These are phyloP conservation scores for Beverwykella pulmonaria DNA, from an alignment of 495 filamentous ascomycete species.

Conservation along the genomic window DNA sequence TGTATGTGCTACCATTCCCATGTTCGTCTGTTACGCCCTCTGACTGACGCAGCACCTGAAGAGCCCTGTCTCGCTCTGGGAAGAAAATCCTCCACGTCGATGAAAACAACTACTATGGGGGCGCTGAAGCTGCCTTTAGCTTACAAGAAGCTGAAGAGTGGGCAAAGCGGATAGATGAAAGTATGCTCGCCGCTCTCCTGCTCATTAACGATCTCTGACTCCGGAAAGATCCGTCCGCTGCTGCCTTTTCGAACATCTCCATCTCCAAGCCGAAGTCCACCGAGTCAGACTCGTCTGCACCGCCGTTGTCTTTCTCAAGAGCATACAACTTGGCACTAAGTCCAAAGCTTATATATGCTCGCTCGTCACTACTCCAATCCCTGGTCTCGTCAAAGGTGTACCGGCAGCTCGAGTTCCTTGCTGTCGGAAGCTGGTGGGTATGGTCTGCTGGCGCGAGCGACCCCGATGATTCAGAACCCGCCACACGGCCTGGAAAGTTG, in stretches of 20 bases:
- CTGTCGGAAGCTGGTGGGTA: slow-evolving; percentile 93
- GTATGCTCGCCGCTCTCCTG: slow-evolving; percentile 39
- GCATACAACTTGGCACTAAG: slow-evolving; percentile 82
- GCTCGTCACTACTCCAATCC: slow-evolving; percentile 70
- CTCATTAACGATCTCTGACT: background rate
- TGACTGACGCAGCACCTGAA: slow-evolving; percentile 71
- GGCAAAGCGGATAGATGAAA: slow-evolving; percentile 57
- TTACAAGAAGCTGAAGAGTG: slow-evolving; percentile 80
- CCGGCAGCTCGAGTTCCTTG: slow-evolving; percentile 86
- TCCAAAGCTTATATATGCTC: slow-evolving; percentile 84
- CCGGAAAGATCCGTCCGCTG: slow-evolving; percentile 11
- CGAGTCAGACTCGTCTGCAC: slow-evolving; percentile 42
- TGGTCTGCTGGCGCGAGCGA: slow-evolving; percentile 42
- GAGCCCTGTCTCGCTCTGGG: slow-evolving; percentile 86
- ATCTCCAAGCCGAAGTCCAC: slow-evolving; percentile 16
- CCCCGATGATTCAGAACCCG: slow-evolving; percentile 3
- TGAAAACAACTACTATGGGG: slow-evolving; percentile 84
- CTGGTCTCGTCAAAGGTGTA: slow-evolving; percentile 88
- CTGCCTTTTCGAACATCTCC: slow-evolving; percentile 30
- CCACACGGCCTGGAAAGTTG: background rate
- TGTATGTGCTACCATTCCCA: slow-evolving; percentile 62
- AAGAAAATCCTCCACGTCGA: slow-evolving; percentile 94
- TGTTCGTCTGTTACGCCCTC: slow-evolving; percentile 46
- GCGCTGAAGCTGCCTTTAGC: slow-evolving; percentile 81
- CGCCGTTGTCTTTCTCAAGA: slow-evolving; percentile 64